Conservation (phyloP, 306 rosid genomes). For the Echinosophora koreensis region DNA sequence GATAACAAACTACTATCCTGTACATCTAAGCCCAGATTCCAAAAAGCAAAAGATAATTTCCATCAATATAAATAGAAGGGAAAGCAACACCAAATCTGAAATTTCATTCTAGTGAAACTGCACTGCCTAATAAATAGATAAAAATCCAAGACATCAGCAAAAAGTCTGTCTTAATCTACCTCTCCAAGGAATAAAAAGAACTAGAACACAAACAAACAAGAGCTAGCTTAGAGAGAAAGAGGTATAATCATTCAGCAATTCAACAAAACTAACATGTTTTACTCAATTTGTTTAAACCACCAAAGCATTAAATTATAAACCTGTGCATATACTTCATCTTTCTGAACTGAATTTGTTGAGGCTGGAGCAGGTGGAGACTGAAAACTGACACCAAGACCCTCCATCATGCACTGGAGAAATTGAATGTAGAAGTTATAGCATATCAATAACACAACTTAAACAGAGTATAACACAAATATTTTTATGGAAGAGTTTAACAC, state of each 20-base stretch:
- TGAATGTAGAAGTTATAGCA: constrained; percentile 44
- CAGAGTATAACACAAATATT: background rate
- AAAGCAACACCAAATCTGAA: constrained; percentile 30
- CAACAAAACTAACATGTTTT: constrained; percentile 1
- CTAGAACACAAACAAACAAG: constrained; percentile 6
- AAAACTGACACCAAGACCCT: constrained; percentile 79
- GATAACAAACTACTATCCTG: background rate
- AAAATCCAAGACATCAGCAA: constrained; percentile 15
- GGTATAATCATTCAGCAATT: constrained; percentile 20
- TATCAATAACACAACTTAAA: constrained; percentile 35
- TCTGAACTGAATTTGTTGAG: constrained; percentile 63
- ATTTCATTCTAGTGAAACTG: constrained; percentile 38
- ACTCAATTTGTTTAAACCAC: constrained; percentile 41
- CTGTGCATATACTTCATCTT: constrained; percentile 91
- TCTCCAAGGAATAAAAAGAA: constrained; percentile 17
- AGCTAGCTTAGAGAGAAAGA: background rate
- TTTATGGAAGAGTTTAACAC: background rate
- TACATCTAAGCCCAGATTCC: constrained; percentile 25
- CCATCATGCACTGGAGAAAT: constrained; percentile 75
- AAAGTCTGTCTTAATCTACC: background rate
- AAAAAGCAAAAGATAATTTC: constrained; percentile 22
- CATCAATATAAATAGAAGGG: constrained; percentile 19
- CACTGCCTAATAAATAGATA: constrained; percentile 11
- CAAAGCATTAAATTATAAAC: constrained; percentile 54
- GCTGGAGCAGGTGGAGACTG: constrained; percentile 63